Base-by-base conservation (phyloP, 768 basidiomycete genomes). In the Leccinum longicurvipes region DNA sequence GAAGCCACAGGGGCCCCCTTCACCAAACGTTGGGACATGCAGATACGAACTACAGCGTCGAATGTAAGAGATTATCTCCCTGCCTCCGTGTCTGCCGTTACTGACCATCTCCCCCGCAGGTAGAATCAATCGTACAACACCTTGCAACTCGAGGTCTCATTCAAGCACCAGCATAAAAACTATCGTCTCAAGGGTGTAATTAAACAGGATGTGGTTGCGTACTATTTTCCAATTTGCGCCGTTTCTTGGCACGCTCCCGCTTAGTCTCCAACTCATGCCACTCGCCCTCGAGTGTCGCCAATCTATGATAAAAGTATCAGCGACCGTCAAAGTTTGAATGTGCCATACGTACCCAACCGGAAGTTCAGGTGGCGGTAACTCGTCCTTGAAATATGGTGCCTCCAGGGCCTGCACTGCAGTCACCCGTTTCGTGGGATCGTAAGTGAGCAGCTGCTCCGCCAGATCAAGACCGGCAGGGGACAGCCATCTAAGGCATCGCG, bases 191-290 rank as follows among this genome's bases (percentile, higher is more conserved):
- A 60, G 32, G 27, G 56, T 59, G 56, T 49, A 56, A 69, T 63
- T 65, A 73, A 67, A 72, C 61, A 67, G 66, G 65, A 54, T 67
- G 64, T 72, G 72, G 71, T 60, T 72, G 73, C 63, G 66, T 59
- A 64, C 69, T 74, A 70, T 63, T 72, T 72, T 85, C 87, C 59
- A 78, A 77, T 78, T 82, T 87, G 74, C 82, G 81, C 69, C 84
- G 79, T 72, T 89, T 88, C 75, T 85, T 90, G 55, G 88, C 87
- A 39, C 92, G 82, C 74, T 98, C 93, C 54, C 86, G 81, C 72
- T 98, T 99, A 12, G 92, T 91, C 71, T 98, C 95, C 59, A 95
- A 79, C 71, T 99, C 97, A 72, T 99, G 97, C 91, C 95, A 98
- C 70, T 98, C 97, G 45, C 97, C 96, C 68, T 92, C 85, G 41